Evolutionary conservation across 495 filamentous ascomycete genomes (phyloP).

Genomic region (Aspergillus ellipticus): DNA sequence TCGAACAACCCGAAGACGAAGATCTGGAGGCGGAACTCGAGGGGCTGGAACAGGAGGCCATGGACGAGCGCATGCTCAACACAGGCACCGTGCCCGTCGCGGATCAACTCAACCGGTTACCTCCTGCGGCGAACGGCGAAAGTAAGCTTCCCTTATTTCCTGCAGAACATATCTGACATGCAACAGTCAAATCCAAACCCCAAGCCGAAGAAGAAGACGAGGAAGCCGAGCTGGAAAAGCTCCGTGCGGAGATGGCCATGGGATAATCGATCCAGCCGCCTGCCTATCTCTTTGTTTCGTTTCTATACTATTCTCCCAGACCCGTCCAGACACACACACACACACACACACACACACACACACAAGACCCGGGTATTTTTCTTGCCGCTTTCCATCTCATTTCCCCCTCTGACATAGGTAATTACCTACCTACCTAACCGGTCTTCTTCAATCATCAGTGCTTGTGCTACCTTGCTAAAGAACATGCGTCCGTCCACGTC

Average conservation of each 20-base stretch:
- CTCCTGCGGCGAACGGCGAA: conserved; percentile 65
- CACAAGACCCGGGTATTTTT: neutral
- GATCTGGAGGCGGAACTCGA: conserved; percentile 80
- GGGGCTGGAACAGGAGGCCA: conserved; percentile 74
- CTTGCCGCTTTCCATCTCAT: neutral
- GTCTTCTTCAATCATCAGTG: neutral
- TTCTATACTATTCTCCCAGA: neutral
- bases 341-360: too few species aligned
- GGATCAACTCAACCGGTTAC: conserved; percentile 68
- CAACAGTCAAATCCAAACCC: conserved; percentile 41
- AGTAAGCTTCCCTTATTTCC: too few species aligned
- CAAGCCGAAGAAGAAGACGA: conserved; percentile 75
- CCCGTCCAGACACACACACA: too few species aligned
- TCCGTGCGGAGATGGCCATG: conserved; percentile 98
- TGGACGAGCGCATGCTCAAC: conserved; percentile 91
- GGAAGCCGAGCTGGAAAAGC: conserved; percentile 87
- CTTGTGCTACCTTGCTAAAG: neutral
- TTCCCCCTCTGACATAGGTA: too few species aligned
- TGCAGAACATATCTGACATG: too few species aligned
- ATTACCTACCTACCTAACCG: neutral
- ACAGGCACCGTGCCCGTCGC: conserved; percentile 74
- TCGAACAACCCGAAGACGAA: conserved; percentile 74
- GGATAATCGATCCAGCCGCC: conserved; percentile 16
- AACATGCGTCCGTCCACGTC: neutral
- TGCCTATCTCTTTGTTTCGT: neutral